Evolutionary conservation across 1,139 yeast species (phyloP).

Genomic region (Pichia kudriavzevii): DNA sequence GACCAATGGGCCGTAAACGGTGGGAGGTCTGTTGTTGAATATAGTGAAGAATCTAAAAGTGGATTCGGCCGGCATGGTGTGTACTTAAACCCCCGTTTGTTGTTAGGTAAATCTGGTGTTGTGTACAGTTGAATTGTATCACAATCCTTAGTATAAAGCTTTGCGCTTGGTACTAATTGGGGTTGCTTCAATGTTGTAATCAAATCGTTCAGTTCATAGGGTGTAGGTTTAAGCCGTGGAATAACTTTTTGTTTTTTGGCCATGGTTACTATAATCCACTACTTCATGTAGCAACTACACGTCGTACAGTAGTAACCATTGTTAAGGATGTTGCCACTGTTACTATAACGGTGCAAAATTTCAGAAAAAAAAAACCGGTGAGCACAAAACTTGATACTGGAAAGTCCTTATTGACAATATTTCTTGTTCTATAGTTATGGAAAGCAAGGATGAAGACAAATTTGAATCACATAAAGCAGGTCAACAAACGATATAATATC

Average conservation of each 20-base stretch:
- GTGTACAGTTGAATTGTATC: slow-evolving; percentile 29
- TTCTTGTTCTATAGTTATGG: background rate
- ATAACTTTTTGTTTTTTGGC: slow-evolving; percentile 17
- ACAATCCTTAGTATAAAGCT: slow-evolving; percentile 73
- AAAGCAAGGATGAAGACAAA: slow-evolving; percentile 3
- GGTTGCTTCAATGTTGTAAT: slow-evolving; percentile 20
- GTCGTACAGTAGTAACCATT: too few species aligned
- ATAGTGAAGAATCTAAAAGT: slow-evolving; percentile 48
- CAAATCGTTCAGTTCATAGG: slow-evolving; percentile 26
- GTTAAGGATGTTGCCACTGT: too few species aligned
- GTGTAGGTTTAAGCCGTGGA: slow-evolving; percentile 29
- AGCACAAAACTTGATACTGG: background rate
- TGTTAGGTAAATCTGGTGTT: slow-evolving; percentile 72
- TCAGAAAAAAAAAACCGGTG: too few species aligned
- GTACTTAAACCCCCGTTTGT: slow-evolving; percentile 77
- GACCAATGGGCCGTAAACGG: slow-evolving; percentile 60
- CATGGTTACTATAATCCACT: too few species aligned
- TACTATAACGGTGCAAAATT: too few species aligned
- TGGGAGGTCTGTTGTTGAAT: slow-evolving; percentile 66
- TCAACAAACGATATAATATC: slow-evolving; percentile 27
- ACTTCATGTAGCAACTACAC: too few species aligned
- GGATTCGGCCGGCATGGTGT: slow-evolving; percentile 73
- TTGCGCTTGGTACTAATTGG: slow-evolving; percentile 37
- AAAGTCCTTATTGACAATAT: background rate
- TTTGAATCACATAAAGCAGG: slow-evolving; percentile 9